These are phyloP conservation scores for Cornus suecica DNA, from an alignment of 148 eudicot genomes.

Conservation along the genomic window DNA sequence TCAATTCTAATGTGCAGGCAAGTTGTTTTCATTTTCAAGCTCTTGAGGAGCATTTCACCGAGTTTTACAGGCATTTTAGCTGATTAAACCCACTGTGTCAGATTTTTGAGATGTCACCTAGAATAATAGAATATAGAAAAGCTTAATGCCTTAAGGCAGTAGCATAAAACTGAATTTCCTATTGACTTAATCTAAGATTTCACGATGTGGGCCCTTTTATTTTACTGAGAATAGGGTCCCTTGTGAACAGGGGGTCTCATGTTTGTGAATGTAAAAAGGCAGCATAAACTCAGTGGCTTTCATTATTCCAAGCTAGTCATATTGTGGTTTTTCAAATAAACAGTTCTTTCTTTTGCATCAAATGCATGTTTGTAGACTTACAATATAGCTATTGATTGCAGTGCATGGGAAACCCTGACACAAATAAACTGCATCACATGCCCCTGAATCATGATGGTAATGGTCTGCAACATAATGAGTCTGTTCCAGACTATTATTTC, in stretches of 20 bases:
- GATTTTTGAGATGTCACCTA: background rate
- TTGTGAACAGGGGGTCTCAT: background rate
- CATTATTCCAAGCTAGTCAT: background rate
- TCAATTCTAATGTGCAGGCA: conserved; percentile 82
- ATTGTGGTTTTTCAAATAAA: background rate
- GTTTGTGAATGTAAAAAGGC: conserved; percentile 1
- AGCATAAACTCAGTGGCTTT: background rate
- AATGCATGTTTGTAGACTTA: background rate
- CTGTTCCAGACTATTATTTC: conserved; percentile 33
- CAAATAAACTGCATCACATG: conserved; percentile 34
- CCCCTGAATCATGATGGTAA: conserved; percentile 37
- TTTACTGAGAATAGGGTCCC: background rate
- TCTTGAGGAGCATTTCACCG: conserved; percentile 1
- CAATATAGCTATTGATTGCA: conserved; percentile 23
- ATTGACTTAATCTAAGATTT: background rate
- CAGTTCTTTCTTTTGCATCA: background rate
- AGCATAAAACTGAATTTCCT: background rate
- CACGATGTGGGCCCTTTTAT: background rate
- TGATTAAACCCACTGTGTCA: background rate
- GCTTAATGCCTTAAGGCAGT: background rate
- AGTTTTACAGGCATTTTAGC: background rate
- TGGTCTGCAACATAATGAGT: conserved; percentile 27
- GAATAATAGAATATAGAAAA: background rate
- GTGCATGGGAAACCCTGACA: conserved; percentile 39
- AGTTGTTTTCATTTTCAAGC: conserved; percentile 21